Conservation (phyloP, 208 protist species). For the Leishmania braziliensis region DNA sequence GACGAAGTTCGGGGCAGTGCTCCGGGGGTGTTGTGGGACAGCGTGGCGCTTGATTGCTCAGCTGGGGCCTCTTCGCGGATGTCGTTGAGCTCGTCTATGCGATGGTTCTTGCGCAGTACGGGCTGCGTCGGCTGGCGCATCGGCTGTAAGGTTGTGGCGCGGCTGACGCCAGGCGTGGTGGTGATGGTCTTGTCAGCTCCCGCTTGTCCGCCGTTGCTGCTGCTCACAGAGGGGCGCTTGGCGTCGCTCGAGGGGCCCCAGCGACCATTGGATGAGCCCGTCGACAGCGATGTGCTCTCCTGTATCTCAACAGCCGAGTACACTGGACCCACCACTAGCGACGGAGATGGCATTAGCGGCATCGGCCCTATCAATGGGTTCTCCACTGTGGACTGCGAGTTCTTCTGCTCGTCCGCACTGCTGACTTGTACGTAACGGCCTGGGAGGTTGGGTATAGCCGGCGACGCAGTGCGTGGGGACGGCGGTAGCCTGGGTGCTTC, state of each 20-base stretch:
- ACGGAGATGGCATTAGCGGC: background rate
- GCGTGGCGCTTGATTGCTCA: background rate
- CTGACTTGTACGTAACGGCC: slow-evolving; percentile 14
- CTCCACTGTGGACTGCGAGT: background rate
- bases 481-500: background rate
- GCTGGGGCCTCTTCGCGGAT: slow-evolving; percentile 6
- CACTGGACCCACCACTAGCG: slow-evolving; percentile 7
- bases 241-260: background rate
- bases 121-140: background rate
- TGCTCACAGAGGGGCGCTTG: background rate
- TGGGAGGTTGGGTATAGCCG: slow-evolving; percentile 9
- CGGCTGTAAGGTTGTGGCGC: background rate
- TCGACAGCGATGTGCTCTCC: background rate
- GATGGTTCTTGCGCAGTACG: slow-evolving; percentile 7
- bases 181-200: background rate
- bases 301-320: slow-evolving; percentile 26
- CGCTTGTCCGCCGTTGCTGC: background rate
- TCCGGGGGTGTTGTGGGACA: background rate
- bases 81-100: slow-evolving; percentile 24
- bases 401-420: background rate
- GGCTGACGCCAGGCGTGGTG: background rate
- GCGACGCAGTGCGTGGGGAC: background rate
- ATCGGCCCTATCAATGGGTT: background rate
- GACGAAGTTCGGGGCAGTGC: background rate
- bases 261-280: background rate